Evolutionary conservation across 441 rosid species (phyloP).

Genomic region (Bocquillonia castaneifolia): DNA sequence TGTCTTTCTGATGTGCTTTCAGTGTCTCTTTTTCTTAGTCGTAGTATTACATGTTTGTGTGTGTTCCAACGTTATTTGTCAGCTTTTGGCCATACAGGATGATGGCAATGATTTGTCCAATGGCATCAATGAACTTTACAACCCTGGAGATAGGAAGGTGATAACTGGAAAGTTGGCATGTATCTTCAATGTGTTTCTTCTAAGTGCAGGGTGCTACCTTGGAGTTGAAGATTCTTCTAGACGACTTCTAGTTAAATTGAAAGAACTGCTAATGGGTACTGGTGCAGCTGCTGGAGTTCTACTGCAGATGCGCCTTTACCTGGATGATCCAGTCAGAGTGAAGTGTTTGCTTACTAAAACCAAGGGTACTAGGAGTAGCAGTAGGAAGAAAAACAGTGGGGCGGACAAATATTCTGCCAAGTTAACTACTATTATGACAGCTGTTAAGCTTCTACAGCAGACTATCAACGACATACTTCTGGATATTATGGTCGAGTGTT

Average conservation of each 20-base stretch:
- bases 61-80: constrained; percentile 8
- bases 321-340: constrained; percentile 73
- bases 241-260: constrained; percentile 64
- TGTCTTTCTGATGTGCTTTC: neutral
- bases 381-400: constrained; percentile 46
- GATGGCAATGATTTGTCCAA: constrained; percentile 70
- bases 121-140: constrained; percentile 65
- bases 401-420: constrained; percentile 67
- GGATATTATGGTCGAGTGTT: constrained; percentile 84
- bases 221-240: constrained; percentile 60
- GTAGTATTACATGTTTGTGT: neutral
- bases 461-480: constrained; percentile 66
- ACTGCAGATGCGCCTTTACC: constrained; percentile 66
- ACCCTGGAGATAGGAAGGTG: constrained; percentile 64
- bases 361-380: constrained; percentile 45
- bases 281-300: constrained; percentile 75
- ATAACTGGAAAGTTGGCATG: constrained; percentile 72
- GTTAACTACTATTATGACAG: constrained; percentile 67
- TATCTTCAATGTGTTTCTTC: constrained; percentile 57
- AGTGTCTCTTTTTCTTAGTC: neutral
- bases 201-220: constrained; percentile 67
- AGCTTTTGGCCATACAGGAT: constrained; percentile 72
- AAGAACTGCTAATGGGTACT: constrained; percentile 78
- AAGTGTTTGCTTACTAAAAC: constrained; percentile 66
- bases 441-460: constrained; percentile 77